Evolutionary conservation across 2,329 filamentous ascomycete genomes (phyloP), one percentile per base, ranked within the genome.

Genomic region (Epichloe glyceriae): DNA sequence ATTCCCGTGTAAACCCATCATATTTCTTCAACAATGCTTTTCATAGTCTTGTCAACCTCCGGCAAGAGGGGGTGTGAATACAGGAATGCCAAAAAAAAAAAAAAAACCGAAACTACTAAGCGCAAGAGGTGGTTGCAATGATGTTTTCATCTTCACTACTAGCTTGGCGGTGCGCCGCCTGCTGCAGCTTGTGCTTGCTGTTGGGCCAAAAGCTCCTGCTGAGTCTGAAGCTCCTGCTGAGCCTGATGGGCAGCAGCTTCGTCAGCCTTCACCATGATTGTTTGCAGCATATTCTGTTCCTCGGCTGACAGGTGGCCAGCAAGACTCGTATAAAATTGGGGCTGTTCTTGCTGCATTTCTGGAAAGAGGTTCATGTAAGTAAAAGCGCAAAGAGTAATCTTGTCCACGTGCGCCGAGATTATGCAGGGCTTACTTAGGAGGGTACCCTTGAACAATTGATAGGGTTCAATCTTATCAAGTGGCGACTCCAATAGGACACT

Each of bases 401-500:
- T 7, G 15, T 46, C 7, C 26, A 22, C 37, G 19, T 26, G 22
- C 14, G 35, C 8, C 8, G 15, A 46, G 15, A 46, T 17, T 50
- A 42, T 15, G 10, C 5, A 22, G 8, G 22, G 80, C 87, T 68
- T 81, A 95, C 90, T 85, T 63, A 91, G 69, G 57, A 97, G 73
- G 17, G 87, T 83, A 54, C 79, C 75, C 65, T 88, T 85, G 78
- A 98, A 96, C 55, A 95, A 74, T 64, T 83, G 79, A 62, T 98
- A 98, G 2, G 91, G 90, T 70, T 98, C 93, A 55, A 98, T 78
- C 71, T 93, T 93, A 68, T 98, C 93, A 22, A 98, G 76, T 15
- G 91, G 90, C 12, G 91, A 95, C 68, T 98, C 93, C 2, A 98
- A 79, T 48, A 97, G 74, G 53, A 88, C 86, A 65, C 90, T 91